Evolutionary conservation across 495 filamentous ascomycete genomes (phyloP).

Genomic region (Penicillium nucicola): DNA sequence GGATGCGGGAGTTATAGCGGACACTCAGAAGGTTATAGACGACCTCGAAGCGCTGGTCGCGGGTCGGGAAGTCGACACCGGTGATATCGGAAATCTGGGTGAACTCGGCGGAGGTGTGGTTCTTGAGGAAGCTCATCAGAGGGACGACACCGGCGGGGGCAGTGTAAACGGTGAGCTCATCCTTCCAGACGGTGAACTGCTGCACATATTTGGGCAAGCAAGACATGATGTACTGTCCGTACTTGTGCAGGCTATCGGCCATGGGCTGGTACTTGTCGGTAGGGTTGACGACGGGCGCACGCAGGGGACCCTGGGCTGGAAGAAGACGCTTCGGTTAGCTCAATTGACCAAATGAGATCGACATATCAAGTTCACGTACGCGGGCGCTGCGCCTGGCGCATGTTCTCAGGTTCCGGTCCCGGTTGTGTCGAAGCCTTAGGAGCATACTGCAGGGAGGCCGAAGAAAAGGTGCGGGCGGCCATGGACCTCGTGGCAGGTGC

Average conservation of each 20-base stretch:
- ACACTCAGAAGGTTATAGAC: slow-evolving; percentile 97
- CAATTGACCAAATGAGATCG: slow-evolving; percentile 3
- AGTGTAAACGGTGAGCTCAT: slow-evolving; percentile 93
- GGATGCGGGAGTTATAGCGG: slow-evolving; percentile 91
- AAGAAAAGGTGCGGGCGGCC: slow-evolving; percentile 51
- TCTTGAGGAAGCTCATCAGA: slow-evolving; percentile 92
- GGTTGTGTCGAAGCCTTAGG: slow-evolving; percentile 47
- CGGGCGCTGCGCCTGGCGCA: slow-evolving; percentile 61
- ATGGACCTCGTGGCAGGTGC: slow-evolving; percentile 56
- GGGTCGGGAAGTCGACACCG: slow-evolving; percentile 91
- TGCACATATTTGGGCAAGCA: slow-evolving; percentile 97
- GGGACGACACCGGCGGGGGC: slow-evolving; percentile 82
- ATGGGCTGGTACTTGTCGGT: slow-evolving; percentile 87
- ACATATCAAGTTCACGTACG: slow-evolving; percentile 42
- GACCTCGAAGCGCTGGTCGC: slow-evolving; percentile 92
- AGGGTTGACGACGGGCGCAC: slow-evolving; percentile 83
- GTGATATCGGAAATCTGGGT: slow-evolving; percentile 92
- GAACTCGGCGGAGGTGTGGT: slow-evolving; percentile 95
- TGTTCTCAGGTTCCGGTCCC: slow-evolving; percentile 54
- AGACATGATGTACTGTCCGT: slow-evolving; percentile 94
- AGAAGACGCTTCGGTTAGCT: slow-evolving; percentile 14
- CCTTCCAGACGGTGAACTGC: slow-evolving; percentile 99
- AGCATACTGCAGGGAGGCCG: slow-evolving; percentile 52
- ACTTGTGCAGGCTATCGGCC: slow-evolving; percentile 80
- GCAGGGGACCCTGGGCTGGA: slow-evolving; percentile 58